These are phyloP conservation scores for Apiotrichum laibachii DNA, from an alignment of 1,284 basidiomycete genomes.

Conservation along the genomic window DNA sequence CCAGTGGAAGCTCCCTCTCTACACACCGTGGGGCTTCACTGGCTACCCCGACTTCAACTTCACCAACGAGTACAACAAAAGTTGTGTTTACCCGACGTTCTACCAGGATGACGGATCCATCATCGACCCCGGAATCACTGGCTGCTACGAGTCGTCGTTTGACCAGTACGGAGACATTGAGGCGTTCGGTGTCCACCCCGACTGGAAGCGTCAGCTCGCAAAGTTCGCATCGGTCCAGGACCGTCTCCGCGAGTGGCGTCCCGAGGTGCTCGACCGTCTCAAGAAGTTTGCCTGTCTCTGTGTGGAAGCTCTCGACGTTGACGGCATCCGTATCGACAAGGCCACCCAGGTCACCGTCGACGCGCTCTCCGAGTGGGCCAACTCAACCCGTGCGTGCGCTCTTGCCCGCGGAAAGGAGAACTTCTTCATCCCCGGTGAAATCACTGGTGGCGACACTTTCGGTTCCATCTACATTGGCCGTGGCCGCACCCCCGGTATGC, in stretches of 20 bases:
- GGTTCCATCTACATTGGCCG: conserved; percentile 82
- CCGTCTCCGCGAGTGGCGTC: conserved; percentile 83
- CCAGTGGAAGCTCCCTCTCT: conserved; percentile 71
- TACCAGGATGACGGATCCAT: conserved; percentile 71
- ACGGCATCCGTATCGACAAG: conserved; percentile 91
- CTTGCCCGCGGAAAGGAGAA: conserved; percentile 68
- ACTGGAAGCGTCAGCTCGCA: conserved; percentile 78
- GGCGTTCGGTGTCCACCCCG: conserved; percentile 83
- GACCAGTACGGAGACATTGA: conserved; percentile 94
- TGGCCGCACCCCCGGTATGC: conserved; percentile 69
- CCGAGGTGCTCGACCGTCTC: conserved; percentile 70
- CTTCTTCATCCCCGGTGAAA: conserved; percentile 85
- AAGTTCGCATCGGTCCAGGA: conserved; percentile 94
- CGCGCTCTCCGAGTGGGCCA: conserved; percentile 71
- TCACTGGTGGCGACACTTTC: conserved; percentile 90
- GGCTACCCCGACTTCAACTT: conserved; percentile 74
- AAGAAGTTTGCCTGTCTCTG: conserved; percentile 75
- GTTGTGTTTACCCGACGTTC: conserved; percentile 71
- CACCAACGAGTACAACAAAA: conserved; percentile 60
- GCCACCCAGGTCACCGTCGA: conserved; percentile 83
- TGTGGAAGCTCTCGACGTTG: conserved; percentile 79
- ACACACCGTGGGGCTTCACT: conserved; percentile 78
- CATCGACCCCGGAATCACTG: conserved; percentile 59
- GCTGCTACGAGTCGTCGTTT: conserved; percentile 77
- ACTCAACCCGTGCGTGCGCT: conserved; percentile 71